Evolutionary conservation across 495 filamentous ascomycete species (phyloP), one percentile per base, ranked within the genome.

Genomic region (Daldinia vernicosa): DNA sequence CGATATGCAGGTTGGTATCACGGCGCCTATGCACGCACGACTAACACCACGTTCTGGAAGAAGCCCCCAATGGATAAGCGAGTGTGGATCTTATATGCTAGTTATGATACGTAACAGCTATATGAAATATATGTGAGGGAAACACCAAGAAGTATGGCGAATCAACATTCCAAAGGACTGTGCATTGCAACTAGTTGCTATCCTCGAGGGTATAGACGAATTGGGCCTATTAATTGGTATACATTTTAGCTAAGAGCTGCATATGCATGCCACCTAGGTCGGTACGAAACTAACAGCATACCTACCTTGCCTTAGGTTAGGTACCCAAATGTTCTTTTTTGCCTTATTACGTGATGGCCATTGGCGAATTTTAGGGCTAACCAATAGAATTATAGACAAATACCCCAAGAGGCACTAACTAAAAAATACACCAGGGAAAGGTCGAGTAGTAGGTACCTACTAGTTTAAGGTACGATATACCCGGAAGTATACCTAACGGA

Each of bases 1-100:
- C 30, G 32, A 19, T 71, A 63, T 63, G 63, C 63, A 60, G 52
- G 60, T 72, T 62, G 63, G 65, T 69, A 66, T 65, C 65, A 72
- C 70, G 62, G 70, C 63, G 71, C 66, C 56, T 72, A 76, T 75
- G 69, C 66, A 69, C 27, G 69, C 66, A 70, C 27, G 52, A 56
- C 43, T 27, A 59, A 53, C 30, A 68, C 59, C 12, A 66, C 63
- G 57, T 71, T 67, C 69, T 70, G 28, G 63, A 76, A 75, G 60
- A 60, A 26, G 47, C 33, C 51, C 65, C 62, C 62, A 66, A 68
- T 35, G 53, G 30, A 71, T 24, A 67, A 71, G 63, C 58, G 63
- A 67, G 37, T 17, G 63, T 35, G 52, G 40, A 67, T 67, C 63
- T 63, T 30, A 47, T 22, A 47, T 47, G 43, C 19, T 47, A 47